Base-by-base conservation (phyloP, 1,284 basidiomycete genomes). In the Agaricales sp. region DNA sequence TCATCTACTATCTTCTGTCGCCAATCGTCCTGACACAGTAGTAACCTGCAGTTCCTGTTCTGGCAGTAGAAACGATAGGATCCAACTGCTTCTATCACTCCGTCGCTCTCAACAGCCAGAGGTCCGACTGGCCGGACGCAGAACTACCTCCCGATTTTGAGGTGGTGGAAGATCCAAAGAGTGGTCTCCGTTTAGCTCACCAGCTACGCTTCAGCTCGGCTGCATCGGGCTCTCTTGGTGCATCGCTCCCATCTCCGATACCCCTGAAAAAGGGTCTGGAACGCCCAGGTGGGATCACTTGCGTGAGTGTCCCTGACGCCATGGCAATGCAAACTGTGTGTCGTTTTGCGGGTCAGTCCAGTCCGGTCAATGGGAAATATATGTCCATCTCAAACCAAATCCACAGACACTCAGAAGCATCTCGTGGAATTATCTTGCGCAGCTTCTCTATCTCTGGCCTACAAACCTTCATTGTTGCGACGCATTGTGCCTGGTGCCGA, bases 21-120 rank as follows among this genome's bases (percentile, higher is more conserved):
- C 3, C 19, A 16, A 30, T 20, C n/a, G n/a, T 12, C 21, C 16
- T 43, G 21, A 50, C 38, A 16, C n/a, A 30, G 35, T 50, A 18
- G 21, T 47, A 24, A 49, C 50, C 49, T 46, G 46, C 52, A 84
- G 85, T 87, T 2, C 77, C 79, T 0, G 60, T 87, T 50, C 63
- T 86, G 16, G 69, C 76, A 2, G 58, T 86, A 16, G 85, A 83
- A 62, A 86, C 84, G 1, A 73, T 74, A 47, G 85, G 86, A 1
- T 77, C 80, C 1, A 75, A 83, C 58, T 84, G 81, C 57, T 86
- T 87, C 63, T 82, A 84, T 59, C 73, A 81, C 54, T 80, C 83
- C 11, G 67, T 80, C 51, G 70, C 74, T n/a, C 63, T 83, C 39
- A 85, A 83, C 55, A 65, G 66, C 1, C 61, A 62, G 12, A 58